Percentiles rank a stretch among this genome's conserved stretches.
These are phyloP conservation scores for Saccharomycopsis sp. DNA, from an alignment of 805 yeast genomes.

Conservation along the genomic window DNA sequence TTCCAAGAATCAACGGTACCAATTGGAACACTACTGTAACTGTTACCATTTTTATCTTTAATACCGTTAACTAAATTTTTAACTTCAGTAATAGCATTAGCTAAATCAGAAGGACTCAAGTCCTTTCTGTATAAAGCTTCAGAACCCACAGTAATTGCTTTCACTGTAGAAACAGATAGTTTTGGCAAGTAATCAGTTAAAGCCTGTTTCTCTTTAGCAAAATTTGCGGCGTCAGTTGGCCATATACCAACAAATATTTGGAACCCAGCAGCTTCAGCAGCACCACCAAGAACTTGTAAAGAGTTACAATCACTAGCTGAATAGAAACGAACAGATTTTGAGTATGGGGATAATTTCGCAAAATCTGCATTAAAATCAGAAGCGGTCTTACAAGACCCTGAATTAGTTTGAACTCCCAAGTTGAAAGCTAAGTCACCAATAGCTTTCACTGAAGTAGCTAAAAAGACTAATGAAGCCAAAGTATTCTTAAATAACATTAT, in stretches of 20 bases:
- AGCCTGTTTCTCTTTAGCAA: slow-evolving; percentile 65
- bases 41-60: slow-evolving; percentile 73
- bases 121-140: slow-evolving; percentile 93
- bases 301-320: slow-evolving; percentile 95
- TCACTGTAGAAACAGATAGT: slow-evolving; percentile 60
- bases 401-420: slow-evolving; percentile 73
- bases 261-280: slow-evolving; percentile 72
- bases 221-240: slow-evolving; percentile 87
- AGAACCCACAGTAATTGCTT: slow-evolving; percentile 84
- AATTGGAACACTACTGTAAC: slow-evolving; percentile 65
- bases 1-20: slow-evolving; percentile 98
- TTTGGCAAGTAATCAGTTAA: slow-evolving; percentile 63
- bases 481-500: no score
- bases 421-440: slow-evolving; percentile 56
- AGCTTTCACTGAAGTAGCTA: slow-evolving; percentile 8
- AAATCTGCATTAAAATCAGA: slow-evolving; percentile 68
- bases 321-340: slow-evolving; percentile 71
- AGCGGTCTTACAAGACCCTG: slow-evolving; percentile 70
- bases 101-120: slow-evolving; percentile 67
- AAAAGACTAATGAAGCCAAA: not conserved
- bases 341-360: slow-evolving; percentile 46
- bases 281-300: slow-evolving; percentile 77
- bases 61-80: slow-evolving; percentile 53
- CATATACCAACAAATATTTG: slow-evolving; percentile 79
- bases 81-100: slow-evolving; percentile 55